A percentile compares a stretch with the other conserved stretches of the same genome.
phyloP scores from a whole-genome alignment of 1,139 yeast species.

The Blastobotrys proliferans region DNA sequence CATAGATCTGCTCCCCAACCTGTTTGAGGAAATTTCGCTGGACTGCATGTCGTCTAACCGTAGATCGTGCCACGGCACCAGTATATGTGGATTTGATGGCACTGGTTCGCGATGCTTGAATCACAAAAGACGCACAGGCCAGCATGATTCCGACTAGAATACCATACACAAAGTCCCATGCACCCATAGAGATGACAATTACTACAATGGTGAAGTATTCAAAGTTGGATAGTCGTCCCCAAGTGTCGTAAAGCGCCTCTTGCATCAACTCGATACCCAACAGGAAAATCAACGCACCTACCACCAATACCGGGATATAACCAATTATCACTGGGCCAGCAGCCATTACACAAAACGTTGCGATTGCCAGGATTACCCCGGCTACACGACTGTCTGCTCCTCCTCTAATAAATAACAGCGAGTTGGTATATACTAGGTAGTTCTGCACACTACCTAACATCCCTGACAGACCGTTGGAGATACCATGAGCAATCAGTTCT shows the following conservation, averaged over 20 bases:
- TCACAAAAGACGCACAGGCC: constrained; percentile 88
- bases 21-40: constrained; percentile 81
- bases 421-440: constrained; percentile 90
- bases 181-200: constrained; percentile 91
- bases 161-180: constrained; percentile 91
- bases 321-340: constrained; percentile 93
- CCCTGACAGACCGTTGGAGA: constrained; percentile 86
- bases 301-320: constrained; percentile 90
- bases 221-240: constrained; percentile 65
- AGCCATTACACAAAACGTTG: constrained; percentile 75
- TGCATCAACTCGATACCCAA: constrained; percentile 85
- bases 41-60: constrained; percentile 86
- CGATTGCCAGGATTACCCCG: constrained; percentile 78
- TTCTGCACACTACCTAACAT: constrained; percentile 83
- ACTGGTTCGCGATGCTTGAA: constrained; percentile 82
- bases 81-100: constrained; percentile 80
- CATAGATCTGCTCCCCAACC: constrained; percentile 88
- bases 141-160: constrained; percentile 83
- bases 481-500: constrained; percentile 92
- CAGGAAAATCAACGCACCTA: constrained; percentile 83
- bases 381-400: constrained; percentile 91
- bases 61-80: constrained; percentile 86
- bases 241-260: constrained; percentile 83
- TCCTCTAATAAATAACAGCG: constrained; percentile 83
- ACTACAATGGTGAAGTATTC: constrained; percentile 81